phyloP scores from a whole-genome alignment of 768 basidiomycete genomes.

The Pulveroboletus frians region DNA sequence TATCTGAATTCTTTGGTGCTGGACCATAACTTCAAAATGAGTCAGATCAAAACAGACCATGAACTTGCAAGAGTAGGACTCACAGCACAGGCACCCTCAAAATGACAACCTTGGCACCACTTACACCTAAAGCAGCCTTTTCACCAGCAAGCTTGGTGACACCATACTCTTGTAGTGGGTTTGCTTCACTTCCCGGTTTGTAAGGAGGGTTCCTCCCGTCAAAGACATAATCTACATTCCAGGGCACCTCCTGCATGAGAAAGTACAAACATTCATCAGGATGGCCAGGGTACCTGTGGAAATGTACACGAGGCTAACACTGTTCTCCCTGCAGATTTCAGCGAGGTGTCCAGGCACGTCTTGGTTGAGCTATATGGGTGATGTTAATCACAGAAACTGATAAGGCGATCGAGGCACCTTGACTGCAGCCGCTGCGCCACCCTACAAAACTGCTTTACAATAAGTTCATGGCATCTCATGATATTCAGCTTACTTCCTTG shows the following conservation, averaged over 20 bases:
- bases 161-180: constrained; percentile 88
- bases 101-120: constrained; percentile 57
- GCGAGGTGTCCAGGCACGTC: constrained; percentile 72
- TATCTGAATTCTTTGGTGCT: constrained; percentile 77
- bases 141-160: constrained; percentile 86
- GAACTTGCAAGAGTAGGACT: constrained; percentile 17
- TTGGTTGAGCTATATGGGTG: constrained; percentile 62
- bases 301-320: constrained; percentile 80
- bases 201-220: constrained; percentile 93
- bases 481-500: constrained; percentile 57
- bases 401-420: constrained; percentile 36
- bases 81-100: constrained; percentile 88
- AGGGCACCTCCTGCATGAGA: constrained; percentile 7
- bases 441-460: background rate
- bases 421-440: constrained; percentile 63
- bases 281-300: constrained; percentile 61
- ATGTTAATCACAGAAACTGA: background rate
- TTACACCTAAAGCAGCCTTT: constrained; percentile 58
- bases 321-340: constrained; percentile 51
- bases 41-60: background rate
- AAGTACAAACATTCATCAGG: background rate
- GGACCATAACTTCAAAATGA: constrained; percentile 71
- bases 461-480: background rate
- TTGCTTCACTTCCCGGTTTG: constrained; percentile 61
- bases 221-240: constrained; percentile 81